Percentiles rank a stretch among this genome's conserved stretches.
Conservation (phyloP, 2,329 filamentous ascomycete genomes). For the Alternaria tenuissima region DNA sequence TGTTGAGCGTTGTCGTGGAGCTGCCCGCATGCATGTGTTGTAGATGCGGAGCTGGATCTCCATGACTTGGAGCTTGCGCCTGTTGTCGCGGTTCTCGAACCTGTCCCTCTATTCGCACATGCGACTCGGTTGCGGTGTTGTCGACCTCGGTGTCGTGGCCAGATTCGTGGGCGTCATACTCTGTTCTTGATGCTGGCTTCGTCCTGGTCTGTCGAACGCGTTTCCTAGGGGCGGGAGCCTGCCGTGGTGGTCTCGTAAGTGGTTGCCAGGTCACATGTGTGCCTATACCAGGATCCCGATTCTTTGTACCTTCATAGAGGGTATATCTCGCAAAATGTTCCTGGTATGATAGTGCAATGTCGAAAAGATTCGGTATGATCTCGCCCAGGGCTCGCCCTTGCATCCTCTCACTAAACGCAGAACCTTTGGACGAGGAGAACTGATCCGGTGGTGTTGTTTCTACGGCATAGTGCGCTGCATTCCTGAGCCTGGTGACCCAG, state of each 20-base stretch:
- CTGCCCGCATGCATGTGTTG: conserved; percentile 1
- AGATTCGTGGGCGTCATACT: conserved; percentile 13
- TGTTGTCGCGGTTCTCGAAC: not conserved
- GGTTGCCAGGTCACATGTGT: conserved; percentile 35
- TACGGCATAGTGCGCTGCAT: conserved; percentile 29
- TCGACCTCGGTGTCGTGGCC: conserved; percentile 36
- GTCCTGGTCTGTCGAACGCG: conserved; percentile 17
- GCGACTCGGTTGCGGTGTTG: conserved; percentile 15
- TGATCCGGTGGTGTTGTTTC: conserved; percentile 31
- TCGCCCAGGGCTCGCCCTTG: conserved; percentile 34
- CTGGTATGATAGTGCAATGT: conserved; percentile 39
- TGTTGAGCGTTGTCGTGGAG: not conserved
- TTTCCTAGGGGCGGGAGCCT: conserved; percentile 14
- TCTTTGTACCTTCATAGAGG: conserved; percentile 33
- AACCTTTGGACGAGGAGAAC: conserved; percentile 39
- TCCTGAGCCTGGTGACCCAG: conserved; percentile 36
- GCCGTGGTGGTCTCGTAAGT: conserved; percentile 28
- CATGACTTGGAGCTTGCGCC: not conserved
- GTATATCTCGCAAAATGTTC: conserved; percentile 38
- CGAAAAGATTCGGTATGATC: conserved; percentile 41
- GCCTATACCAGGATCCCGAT: conserved; percentile 30
- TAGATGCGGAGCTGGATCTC: not conserved
- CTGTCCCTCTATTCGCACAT: not conserved
- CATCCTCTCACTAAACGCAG: conserved; percentile 35
- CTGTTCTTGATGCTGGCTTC: not conserved